These are phyloP conservation scores for Breynia disticha DNA, from an alignment of 441 rosid species.

Conservation along the genomic window DNA sequence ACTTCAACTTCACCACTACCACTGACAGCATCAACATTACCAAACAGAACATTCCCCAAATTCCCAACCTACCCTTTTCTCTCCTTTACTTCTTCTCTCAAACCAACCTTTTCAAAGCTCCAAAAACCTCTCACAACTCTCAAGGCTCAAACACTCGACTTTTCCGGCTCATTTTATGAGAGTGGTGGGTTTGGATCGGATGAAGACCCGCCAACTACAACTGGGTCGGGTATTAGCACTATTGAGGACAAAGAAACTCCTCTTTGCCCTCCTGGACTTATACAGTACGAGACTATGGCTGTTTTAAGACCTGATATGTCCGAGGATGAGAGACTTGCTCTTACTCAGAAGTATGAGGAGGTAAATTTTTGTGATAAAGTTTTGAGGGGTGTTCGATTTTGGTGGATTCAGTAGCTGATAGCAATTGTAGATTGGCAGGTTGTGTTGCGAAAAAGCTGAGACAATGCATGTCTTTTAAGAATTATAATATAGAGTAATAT, in stretches of 20 bases:
- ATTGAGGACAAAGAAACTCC: conserved; percentile 70
- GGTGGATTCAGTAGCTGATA: no score
- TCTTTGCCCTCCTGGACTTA: conserved; percentile 78
- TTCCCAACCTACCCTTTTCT: conserved; percentile 24
- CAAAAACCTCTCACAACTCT: conserved; percentile 18
- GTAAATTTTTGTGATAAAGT: conserved; percentile 22
- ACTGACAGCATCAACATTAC: conserved; percentile 10
- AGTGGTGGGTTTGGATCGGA: conserved; percentile 64
- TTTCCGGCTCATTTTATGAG: conserved; percentile 68
- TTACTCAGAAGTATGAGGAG: conserved; percentile 87
- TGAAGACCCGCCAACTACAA: conserved; percentile 45
- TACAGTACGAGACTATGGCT: conserved; percentile 72
- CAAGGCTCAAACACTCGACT: conserved; percentile 59
- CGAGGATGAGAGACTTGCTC: conserved; percentile 73
- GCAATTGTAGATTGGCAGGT: no score
- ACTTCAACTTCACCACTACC: conserved; percentile 31
- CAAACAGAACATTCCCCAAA: conserved; percentile 21
- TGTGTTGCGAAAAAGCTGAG: no score
- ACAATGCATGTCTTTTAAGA: no score
- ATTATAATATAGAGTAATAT: no score
- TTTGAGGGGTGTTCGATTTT: neutral
- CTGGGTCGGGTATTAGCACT: conserved; percentile 41
- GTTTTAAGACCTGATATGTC: conserved; percentile 87
- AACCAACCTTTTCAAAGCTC: conserved; percentile 25
- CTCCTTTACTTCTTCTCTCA: conserved; percentile 22